These are phyloP conservation scores for Phylloporus sp. DNA, from an alignment of 768 basidiomycete genomes.

Conservation along the genomic window DNA sequence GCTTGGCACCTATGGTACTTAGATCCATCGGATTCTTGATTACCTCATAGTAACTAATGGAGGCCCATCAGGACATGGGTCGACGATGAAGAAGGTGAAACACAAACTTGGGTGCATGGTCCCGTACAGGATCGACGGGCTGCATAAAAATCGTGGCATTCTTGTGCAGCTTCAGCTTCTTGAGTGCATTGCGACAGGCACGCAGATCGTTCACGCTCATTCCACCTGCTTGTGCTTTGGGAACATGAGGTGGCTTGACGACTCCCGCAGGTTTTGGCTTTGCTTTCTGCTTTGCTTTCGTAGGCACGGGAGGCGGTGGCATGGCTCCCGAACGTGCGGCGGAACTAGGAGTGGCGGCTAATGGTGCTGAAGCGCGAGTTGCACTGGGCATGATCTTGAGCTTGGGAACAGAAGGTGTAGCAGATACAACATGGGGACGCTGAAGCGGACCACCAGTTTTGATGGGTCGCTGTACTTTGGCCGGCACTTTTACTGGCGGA, in stretches of 20 bases:
- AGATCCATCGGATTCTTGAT: conserved; percentile 96
- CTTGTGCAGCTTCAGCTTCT: conserved; percentile 75
- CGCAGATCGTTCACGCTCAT: conserved; percentile 73
- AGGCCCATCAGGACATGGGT: background rate
- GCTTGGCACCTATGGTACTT: conserved; percentile 79
- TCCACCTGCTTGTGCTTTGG: conserved; percentile 70
- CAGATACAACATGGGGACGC: conserved; percentile 26
- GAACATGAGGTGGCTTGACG: conserved; percentile 43
- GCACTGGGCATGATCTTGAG: conserved; percentile 41
- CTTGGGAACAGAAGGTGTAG: conserved; percentile 43
- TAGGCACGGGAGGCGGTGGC: conserved; percentile 29
- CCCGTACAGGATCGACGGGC: conserved; percentile 95
- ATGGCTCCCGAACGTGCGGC: conserved; percentile 14
- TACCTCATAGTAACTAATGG: conserved; percentile 75
- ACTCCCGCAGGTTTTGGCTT: conserved; percentile 23
- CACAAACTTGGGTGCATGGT: conserved; percentile 76
- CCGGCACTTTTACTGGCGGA: conserved; percentile 47
- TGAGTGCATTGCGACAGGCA: conserved; percentile 70
- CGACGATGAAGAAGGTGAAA: conserved; percentile 1
- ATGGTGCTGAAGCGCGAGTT: conserved; percentile 14
- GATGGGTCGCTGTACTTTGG: conserved; percentile 34
- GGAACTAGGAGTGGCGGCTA: conserved; percentile 11
- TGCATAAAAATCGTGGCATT: conserved; percentile 70
- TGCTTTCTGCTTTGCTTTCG: conserved; percentile 25
- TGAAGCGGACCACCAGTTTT: conserved; percentile 33